These are phyloP conservation scores for Scleroderma bovista DNA, from an alignment of 768 basidiomycete species.

Conservation along the genomic window DNA sequence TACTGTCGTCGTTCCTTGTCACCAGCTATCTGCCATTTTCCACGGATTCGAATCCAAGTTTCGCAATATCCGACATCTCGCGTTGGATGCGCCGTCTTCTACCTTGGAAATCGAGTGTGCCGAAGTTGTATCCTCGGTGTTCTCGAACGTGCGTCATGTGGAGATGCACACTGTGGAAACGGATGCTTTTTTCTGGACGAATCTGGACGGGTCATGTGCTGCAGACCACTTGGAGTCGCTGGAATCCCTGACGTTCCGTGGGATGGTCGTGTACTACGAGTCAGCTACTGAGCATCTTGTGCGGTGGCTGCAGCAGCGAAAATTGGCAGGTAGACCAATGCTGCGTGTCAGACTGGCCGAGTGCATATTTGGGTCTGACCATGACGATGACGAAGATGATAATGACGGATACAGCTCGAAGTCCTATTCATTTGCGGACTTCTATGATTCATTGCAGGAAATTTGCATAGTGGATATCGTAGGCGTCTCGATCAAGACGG, in stretches of 20 bases:
- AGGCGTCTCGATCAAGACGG: no score
- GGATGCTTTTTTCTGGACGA: not conserved
- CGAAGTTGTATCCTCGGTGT: not conserved
- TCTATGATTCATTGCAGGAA: no score
- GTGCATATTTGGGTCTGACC: no score
- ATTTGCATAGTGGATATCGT: no score
- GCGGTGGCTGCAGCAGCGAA: not conserved
- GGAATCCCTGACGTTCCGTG: not conserved
- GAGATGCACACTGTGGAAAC: not conserved
- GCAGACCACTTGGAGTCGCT: not conserved
- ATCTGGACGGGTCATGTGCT: not conserved
- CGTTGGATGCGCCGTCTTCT: not conserved
- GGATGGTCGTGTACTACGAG: not conserved
- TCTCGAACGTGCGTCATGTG: not conserved
- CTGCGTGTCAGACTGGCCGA: not conserved
- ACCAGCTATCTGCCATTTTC: not conserved
- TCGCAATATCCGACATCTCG: not conserved
- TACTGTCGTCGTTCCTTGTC: not conserved
- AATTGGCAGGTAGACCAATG: not conserved
- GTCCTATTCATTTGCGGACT: no score
- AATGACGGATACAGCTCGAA: no score
- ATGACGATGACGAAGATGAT: no score
- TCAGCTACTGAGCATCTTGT: not conserved
- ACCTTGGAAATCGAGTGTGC: not conserved
- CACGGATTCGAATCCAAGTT: not conserved